Percentiles rank a stretch among this genome's conserved stretches.
These are phyloP conservation scores for Phytophthora pini DNA, from an alignment of 352 stramenopile genomes.

Conservation along the genomic window DNA sequence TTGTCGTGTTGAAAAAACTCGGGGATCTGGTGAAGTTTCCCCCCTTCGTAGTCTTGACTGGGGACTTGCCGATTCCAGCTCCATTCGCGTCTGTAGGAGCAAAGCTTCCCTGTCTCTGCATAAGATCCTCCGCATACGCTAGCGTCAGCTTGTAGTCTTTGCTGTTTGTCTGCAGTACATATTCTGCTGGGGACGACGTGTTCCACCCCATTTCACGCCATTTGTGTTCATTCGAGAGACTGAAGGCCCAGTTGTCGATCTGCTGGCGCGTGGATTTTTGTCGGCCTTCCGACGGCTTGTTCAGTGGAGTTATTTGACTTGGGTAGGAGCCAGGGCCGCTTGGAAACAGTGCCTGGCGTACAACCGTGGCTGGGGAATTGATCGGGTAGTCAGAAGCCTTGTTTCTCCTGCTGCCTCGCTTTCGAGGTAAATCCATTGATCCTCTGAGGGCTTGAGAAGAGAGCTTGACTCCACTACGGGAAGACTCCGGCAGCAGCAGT, in stretches of 20 bases:
- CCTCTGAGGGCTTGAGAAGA: not conserved
- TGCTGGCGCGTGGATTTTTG: conserved; percentile 9
- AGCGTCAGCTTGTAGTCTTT: conserved; percentile 63
- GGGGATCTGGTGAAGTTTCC: conserved; percentile 29
- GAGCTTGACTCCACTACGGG: conserved; percentile 14
- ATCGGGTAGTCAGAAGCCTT: conserved; percentile 42
- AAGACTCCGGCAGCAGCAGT: conserved; percentile 37
- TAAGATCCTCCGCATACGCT: conserved; percentile 61
- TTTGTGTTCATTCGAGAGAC: conserved; percentile 39
- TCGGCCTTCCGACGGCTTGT: conserved; percentile 23
- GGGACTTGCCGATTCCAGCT: conserved; percentile 5
- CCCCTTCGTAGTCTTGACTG: conserved; percentile 12
- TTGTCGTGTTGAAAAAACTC: conserved; percentile 30
- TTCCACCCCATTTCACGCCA: conserved; percentile 75
- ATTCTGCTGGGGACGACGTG: conserved; percentile 75
- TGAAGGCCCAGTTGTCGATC: conserved; percentile 14
- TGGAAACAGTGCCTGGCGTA: conserved; percentile 52
- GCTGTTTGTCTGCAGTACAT: conserved; percentile 43
- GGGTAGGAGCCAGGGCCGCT: conserved; percentile 52
- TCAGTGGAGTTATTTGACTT: conserved; percentile 41
- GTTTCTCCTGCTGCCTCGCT: conserved; percentile 36
- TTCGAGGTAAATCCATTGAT: conserved; percentile 19
- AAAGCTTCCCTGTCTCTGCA: conserved; percentile 21
- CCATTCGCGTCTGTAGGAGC: conserved; percentile 2
- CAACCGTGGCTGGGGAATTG: conserved; percentile 41